Evolutionary conservation across 2,329 filamentous ascomycete species (phyloP), one percentile per base, ranked within the genome.

Genomic region (Bipolaris bicolor): DNA sequence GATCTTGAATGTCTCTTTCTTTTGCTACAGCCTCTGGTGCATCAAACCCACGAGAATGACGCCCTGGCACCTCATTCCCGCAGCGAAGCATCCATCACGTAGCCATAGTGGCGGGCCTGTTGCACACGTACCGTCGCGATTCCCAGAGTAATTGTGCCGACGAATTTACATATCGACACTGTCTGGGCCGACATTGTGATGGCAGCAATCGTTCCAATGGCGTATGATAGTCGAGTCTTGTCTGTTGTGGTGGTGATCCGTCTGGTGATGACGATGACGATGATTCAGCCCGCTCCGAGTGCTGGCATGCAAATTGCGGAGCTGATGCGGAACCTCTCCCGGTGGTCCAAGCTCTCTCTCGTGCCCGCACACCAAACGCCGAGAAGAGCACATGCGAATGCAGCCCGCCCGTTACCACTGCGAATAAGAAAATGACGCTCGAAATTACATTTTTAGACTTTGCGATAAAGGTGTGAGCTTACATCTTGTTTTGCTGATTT

Each of bases 81-180:
- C n/a, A 39, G 34, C 34, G 6, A 37, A n/a, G 34, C 34, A 37
- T 13, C 7, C 41, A 18, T 44, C 26, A n/a, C 10, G 9, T 26
- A 31, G 29, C 9, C 31, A 11, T 48, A 49, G 58, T 58, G 61
- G 66, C 66, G 71, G 57, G 24, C 54, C 31, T 16, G 45, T 9
- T 45, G 29, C 6, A 59, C 29, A 82, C 89, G 71, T 85, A 96
- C 92, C 58, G 92, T 97, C 76, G 96, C 80, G 55, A 97, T 84
- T 62, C 94, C 94, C 56, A 97, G 84, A 69, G 90, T 94, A 65
- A 96, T 86, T 49, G 92, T 96, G 72, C 94, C 94, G 66, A 97
- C 90, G 76, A 97, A 97, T 81, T 98, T 97, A 80, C 90, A 87
- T 76, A 90, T 80, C 54, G 91, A 88, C 72, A 97, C 83, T 72